phyloP scores from a whole-genome alignment of 805 yeast genomes.

The Metschnikowia santaceciliae region DNA sequence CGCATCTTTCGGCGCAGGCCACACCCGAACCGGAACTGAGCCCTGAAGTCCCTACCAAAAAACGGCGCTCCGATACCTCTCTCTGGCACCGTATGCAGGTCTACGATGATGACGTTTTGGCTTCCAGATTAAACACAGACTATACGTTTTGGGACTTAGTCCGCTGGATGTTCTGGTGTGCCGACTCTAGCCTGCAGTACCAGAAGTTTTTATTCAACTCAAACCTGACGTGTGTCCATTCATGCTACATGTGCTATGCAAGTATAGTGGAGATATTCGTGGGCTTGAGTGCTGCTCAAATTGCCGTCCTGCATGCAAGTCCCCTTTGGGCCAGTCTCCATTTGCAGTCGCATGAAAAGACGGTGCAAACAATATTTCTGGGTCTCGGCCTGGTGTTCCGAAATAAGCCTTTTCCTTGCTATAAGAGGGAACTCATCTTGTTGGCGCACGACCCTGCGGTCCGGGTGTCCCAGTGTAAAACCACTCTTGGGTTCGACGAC shows the following conservation, averaged over 20 bases:
- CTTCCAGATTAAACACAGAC: slow-evolving; percentile 22
- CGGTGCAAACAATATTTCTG: slow-evolving; percentile 25
- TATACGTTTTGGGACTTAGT: slow-evolving; percentile 31
- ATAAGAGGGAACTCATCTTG: slow-evolving; percentile 23
- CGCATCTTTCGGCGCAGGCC: slow-evolving; percentile 15
- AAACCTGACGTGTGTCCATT: slow-evolving; percentile 19
- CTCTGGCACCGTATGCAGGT: slow-evolving; percentile 17
- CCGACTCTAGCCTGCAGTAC: slow-evolving; percentile 23
- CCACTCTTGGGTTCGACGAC: slow-evolving; percentile 17
- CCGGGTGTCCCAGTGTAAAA: slow-evolving; percentile 11
- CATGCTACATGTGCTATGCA: slow-evolving; percentile 22
- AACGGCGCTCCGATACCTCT: not conserved
- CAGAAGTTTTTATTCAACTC: slow-evolving; percentile 20
- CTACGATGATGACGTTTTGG: slow-evolving; percentile 31
- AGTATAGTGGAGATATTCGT: slow-evolving; percentile 20
- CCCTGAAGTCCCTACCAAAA: slow-evolving; percentile 1
- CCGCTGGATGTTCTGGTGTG: slow-evolving; percentile 37
- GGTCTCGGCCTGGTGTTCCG: slow-evolving; percentile 22
- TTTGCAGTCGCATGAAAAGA: slow-evolving; percentile 19
- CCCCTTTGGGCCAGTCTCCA: not conserved
- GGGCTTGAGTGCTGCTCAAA: slow-evolving; percentile 18
- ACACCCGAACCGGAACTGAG: slow-evolving; percentile 12
- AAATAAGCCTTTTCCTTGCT: slow-evolving; percentile 23
- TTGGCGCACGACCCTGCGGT: slow-evolving; percentile 19
- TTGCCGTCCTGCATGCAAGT: slow-evolving; percentile 5